phyloP scores from a whole-genome alignment of 805 yeast genomes.

The Cyberlindnera euphorbiiphila region DNA sequence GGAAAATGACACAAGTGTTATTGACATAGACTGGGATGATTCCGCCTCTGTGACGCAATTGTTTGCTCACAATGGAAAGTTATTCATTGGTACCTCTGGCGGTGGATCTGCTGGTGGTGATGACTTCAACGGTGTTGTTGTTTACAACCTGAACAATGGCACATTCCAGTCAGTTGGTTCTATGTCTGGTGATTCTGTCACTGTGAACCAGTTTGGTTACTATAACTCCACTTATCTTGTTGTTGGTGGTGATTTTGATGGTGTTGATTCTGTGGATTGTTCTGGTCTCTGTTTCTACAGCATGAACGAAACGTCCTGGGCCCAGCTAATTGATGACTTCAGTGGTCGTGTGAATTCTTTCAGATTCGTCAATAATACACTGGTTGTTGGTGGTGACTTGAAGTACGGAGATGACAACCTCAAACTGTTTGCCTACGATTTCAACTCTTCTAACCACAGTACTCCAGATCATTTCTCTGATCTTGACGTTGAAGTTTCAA shows the following conservation, averaged over 20 bases:
- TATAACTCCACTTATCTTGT: slow-evolving; percentile 41
- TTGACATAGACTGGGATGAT: slow-evolving; percentile 28
- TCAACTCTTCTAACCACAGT: slow-evolving; percentile 34
- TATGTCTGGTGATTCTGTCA: slow-evolving; percentile 28
- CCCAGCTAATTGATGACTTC: slow-evolving; percentile 32
- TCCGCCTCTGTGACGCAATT: slow-evolving; percentile 19
- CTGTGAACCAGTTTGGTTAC: slow-evolving; percentile 36
- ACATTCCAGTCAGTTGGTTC: slow-evolving; percentile 18
- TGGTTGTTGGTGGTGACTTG: slow-evolving; percentile 55
- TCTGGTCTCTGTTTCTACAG: slow-evolving; percentile 64
- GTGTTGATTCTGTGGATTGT: slow-evolving; percentile 57
- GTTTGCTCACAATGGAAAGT: slow-evolving; percentile 17
- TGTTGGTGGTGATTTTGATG: slow-evolving; percentile 71
- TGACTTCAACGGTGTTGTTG: slow-evolving; percentile 42
- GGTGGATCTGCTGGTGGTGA: slow-evolving; percentile 30
- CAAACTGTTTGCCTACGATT: slow-evolving; percentile 53
- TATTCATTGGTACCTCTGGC: slow-evolving; percentile 44
- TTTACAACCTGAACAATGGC: slow-evolving; percentile 45
- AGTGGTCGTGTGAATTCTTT: slow-evolving; percentile 56
- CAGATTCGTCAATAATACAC: slow-evolving; percentile 39
- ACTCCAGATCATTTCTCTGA: slow-evolving; percentile 24
- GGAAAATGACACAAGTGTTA: slow-evolving; percentile 25
- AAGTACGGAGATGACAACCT: slow-evolving; percentile 33
- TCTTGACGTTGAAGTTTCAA: slow-evolving; percentile 27
- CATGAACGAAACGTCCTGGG: slow-evolving; percentile 51